Conservation (phyloP, 1,284 basidiomycete genomes). For the Sphaerobolus stellatus region DNA sequence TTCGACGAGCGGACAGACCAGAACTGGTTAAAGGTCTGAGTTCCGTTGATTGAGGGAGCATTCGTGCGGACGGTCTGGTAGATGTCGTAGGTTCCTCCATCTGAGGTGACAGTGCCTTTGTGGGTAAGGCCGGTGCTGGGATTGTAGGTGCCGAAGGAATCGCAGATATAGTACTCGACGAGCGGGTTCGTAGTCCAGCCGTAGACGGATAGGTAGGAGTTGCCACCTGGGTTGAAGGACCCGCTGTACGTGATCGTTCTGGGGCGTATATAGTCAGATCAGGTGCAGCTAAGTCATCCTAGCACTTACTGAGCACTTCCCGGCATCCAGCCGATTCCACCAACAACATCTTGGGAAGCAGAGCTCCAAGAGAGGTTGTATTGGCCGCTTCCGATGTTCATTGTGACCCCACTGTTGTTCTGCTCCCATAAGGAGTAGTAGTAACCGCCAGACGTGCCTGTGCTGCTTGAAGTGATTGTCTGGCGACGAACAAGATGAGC, state of each 20-base stretch:
- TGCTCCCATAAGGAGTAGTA: slow-evolving; percentile 34
- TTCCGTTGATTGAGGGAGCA: slow-evolving; percentile 30
- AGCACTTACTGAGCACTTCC: slow-evolving; percentile 1
- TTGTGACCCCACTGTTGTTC: slow-evolving; percentile 21
- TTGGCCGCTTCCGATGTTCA: background rate
- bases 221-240: slow-evolving; percentile 17
- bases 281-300: background rate
- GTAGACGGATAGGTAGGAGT: slow-evolving; percentile 23
- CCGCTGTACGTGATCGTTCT: slow-evolving; percentile 19
- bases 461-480: slow-evolving; percentile 24
- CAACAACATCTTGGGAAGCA: background rate
- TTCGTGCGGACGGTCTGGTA: slow-evolving; percentile 20
- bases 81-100: slow-evolving; percentile 25
- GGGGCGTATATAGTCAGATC: background rate
- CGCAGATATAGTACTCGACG: slow-evolving; percentile 42
- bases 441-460: slow-evolving; percentile 29
- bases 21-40: slow-evolving; percentile 37
- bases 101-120: slow-evolving; percentile 24
- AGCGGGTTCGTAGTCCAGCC: slow-evolving; percentile 26
- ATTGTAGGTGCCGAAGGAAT: slow-evolving; percentile 41
- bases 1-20: slow-evolving; percentile 34
- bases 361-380: background rate
- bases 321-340: background rate
- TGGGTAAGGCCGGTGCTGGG: slow-evolving; percentile 23
- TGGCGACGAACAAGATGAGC: background rate